Evolutionary conservation across 2,329 filamentous ascomycete genomes (phyloP).

Genomic region (Sporothrix variecibatus): DNA sequence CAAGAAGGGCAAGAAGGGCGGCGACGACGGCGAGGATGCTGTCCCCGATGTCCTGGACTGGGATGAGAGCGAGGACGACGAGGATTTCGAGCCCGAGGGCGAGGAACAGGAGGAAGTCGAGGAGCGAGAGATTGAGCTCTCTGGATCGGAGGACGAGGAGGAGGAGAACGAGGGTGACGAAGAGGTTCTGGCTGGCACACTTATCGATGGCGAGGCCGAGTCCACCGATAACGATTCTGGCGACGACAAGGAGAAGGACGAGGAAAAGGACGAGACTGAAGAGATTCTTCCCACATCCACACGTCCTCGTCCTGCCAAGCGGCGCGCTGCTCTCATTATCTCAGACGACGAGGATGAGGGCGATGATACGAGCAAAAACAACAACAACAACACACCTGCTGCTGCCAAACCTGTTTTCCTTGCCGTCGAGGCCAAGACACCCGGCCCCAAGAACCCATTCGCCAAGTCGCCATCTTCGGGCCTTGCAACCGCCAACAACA

Average conservation of each 20-base stretch:
- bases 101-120: conserved; percentile 26
- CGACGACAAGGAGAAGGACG: conserved; percentile 38
- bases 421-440: conserved; percentile 44
- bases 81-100: conserved; percentile 21
- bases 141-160: conserved; percentile 27
- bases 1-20: conserved; percentile 61
- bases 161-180: conserved; percentile 29
- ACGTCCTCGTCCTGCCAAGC: conserved; percentile 48
- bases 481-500: conserved; percentile 34
- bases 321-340: conserved; percentile 52
- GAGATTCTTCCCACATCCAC: conserved; percentile 24
- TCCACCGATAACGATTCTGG: conserved; percentile 38
- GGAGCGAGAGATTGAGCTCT: conserved; percentile 18
- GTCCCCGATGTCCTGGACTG: conserved; percentile 37
- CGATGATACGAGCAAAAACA: conserved; percentile 41
- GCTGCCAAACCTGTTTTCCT: background rate
- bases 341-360: conserved; percentile 69
- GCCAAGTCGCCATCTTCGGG: conserved; percentile 46
- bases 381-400: background rate
- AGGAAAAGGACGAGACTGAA: conserved; percentile 24
- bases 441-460: conserved; percentile 47
- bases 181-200: conserved; percentile 35
- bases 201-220: conserved; percentile 30
- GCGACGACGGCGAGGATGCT: conserved; percentile 59
- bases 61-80: conserved; percentile 47